These are phyloP conservation scores for Plenodomus tracheiphilus DNA, from an alignment of 2,329 filamentous ascomycete genomes.

Conservation along the genomic window DNA sequence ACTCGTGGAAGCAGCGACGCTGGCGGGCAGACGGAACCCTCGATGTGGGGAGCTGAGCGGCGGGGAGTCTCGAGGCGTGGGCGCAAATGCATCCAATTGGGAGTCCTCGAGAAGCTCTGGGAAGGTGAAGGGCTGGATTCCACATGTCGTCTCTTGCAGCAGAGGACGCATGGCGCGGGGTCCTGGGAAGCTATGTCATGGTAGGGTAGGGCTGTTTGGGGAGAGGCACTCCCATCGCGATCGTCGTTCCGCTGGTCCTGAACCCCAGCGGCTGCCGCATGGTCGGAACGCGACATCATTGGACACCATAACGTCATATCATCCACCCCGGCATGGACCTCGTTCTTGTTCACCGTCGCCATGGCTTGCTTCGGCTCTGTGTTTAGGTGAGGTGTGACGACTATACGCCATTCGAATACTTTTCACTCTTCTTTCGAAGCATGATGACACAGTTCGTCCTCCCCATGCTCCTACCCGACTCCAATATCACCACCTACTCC, in stretches of 20 bases:
- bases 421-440: no score
- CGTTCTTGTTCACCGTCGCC: not conserved
- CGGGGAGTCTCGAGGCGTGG: constrained; percentile 9
- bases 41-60: constrained; percentile 9
- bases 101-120: constrained; percentile 30
- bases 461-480: no score
- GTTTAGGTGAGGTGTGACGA: not conserved
- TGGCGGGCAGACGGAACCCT: constrained; percentile 20
- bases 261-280: constrained; percentile 13
- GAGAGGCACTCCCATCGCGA: constrained; percentile 19
- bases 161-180: constrained; percentile 39
- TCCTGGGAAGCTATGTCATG: constrained; percentile 36
- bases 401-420: no score
- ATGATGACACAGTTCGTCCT: no score
- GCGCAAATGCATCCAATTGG: constrained; percentile 19
- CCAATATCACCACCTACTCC: no score
- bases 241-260: constrained; percentile 24
- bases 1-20: constrained; percentile 75
- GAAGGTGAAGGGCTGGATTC: constrained; percentile 37
- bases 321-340: not conserved
- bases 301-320: not conserved
- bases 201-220: constrained; percentile 13
- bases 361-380: not conserved
- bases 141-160: constrained; percentile 43
- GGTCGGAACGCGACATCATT: constrained; percentile 21